phyloP scores from a whole-genome alignment of 176 grass and related monocot species.

The Alopecurus myosuroides region DNA sequence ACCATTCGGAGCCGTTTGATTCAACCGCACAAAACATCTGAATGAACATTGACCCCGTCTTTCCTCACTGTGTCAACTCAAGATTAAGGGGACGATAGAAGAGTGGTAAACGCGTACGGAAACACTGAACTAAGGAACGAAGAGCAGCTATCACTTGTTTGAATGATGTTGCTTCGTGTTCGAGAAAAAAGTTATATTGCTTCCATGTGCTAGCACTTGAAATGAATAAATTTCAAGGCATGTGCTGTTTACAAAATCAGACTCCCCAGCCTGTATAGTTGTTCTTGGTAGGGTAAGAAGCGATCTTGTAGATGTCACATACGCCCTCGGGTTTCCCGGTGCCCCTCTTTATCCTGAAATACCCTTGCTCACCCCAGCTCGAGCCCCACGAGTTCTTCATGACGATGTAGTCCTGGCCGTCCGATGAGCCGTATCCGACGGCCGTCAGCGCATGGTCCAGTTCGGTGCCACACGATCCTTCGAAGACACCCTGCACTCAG shows the following conservation, averaged over 20 bases:
- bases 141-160: background rate
- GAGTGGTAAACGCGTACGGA: background rate
- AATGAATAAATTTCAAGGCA: constrained; percentile 32
- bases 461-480: constrained; percentile 50
- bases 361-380: constrained; percentile 72
- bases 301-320: constrained; percentile 63
- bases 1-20: too few species aligned
- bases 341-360: constrained; percentile 68
- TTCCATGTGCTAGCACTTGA: background rate
- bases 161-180: background rate
- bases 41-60: background rate
- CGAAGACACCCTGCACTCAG: constrained; percentile 61
- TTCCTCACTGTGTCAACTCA: background rate
- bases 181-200: background rate
- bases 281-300: constrained; percentile 75
- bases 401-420: constrained; percentile 53
- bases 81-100: background rate
- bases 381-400: constrained; percentile 88
- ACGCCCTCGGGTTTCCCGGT: constrained; percentile 64
- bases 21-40: too few species aligned
- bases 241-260: background rate
- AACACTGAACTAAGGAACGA: background rate
- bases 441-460: constrained; percentile 75
- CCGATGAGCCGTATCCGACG: constrained; percentile 60
- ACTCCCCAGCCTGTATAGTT: background rate